These are phyloP conservation scores for Dovyalis caffra DNA, from an alignment of 345 rosid species.

Conservation along the genomic window DNA sequence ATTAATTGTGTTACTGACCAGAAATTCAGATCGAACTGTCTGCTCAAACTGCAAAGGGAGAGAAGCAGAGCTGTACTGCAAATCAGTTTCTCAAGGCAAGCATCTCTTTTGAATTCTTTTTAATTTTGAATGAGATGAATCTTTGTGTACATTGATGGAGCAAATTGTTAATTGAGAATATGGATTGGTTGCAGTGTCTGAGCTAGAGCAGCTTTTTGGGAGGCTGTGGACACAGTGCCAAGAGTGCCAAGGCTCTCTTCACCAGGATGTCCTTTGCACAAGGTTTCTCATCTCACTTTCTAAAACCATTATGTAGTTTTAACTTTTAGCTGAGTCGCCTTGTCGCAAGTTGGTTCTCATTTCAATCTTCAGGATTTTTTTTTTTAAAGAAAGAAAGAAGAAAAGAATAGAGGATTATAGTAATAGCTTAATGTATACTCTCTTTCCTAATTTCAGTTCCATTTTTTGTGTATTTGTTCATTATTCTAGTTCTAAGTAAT, in stretches of 20 bases:
- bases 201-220: slow-evolving; percentile 79
- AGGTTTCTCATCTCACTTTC: slow-evolving; percentile 43
- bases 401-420: background rate
- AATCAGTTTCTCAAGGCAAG: slow-evolving; percentile 83
- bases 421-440: too few species aligned
- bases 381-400: too few species aligned
- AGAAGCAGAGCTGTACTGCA: slow-evolving; percentile 88
- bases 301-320: background rate
- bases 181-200: slow-evolving; percentile 60
- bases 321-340: background rate
- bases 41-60: slow-evolving; percentile 92
- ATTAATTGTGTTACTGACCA: slow-evolving; percentile 24
- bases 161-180: background rate
- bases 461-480: background rate
- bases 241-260: slow-evolving; percentile 98
- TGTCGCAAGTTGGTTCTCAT: background rate
- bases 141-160: background rate
- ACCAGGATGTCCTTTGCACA: slow-evolving; percentile 96
- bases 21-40: slow-evolving; percentile 57
- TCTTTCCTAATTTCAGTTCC: too few species aligned
- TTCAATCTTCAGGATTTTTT: background rate
- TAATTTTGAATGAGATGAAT: background rate
- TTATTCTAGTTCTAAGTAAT: background rate
- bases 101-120: slow-evolving; percentile 7
- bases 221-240: slow-evolving; percentile 96